These are phyloP conservation scores for Ophiostoma triangulosporum DNA, from an alignment of 2,329 filamentous ascomycete genomes.

Conservation along the genomic window DNA sequence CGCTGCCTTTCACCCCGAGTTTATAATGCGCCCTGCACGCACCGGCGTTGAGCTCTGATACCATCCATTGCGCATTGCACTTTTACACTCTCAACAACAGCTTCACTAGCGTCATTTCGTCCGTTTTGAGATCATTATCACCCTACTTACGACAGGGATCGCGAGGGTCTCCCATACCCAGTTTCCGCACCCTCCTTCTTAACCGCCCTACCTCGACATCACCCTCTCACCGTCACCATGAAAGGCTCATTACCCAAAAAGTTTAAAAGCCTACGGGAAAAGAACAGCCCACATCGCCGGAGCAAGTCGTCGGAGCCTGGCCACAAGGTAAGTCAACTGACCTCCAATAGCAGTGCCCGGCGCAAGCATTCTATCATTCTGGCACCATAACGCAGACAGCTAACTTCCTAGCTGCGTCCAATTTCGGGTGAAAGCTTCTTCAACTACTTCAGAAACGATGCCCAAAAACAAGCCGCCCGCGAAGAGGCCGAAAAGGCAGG, in stretches of 20 bases:
- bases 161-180: not conserved
- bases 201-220: not conserved
- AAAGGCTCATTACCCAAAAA: constrained; percentile 43
- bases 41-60: not conserved
- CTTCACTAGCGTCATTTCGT: not conserved
- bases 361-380: not conserved
- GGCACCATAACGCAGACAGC: not conserved
- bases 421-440: constrained; percentile 43
- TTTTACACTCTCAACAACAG: not conserved
- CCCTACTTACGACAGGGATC: not conserved
- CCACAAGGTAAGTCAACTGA: constrained; percentile 32
- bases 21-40: not conserved
- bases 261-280: constrained; percentile 60
- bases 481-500: constrained; percentile 36
- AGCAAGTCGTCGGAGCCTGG: constrained; percentile 41
- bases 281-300: constrained; percentile 38
- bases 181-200: not conserved
- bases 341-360: not conserved
- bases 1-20: not conserved
- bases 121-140: not conserved
- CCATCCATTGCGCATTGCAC: too few species aligned
- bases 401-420: constrained; percentile 23
- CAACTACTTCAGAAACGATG: constrained; percentile 50
- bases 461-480: constrained; percentile 39
- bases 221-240: constrained; percentile 26